phyloP scores from a whole-genome alignment of 2,329 filamentous ascomycete species.

The Diaporthe eres region DNA sequence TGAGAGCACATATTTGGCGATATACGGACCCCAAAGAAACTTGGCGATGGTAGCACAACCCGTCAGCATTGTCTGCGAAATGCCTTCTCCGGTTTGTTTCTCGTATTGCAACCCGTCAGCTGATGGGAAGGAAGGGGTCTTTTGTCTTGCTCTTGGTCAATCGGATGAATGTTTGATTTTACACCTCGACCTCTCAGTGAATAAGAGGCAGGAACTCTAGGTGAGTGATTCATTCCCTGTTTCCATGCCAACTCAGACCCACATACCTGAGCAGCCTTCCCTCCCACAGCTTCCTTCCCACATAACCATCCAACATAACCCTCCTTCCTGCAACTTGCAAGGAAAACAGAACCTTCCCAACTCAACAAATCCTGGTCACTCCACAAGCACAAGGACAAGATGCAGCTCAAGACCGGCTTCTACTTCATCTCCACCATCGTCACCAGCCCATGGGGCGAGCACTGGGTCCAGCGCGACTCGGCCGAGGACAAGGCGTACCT shows the following conservation, averaged over 20 bases:
- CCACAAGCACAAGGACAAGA: not conserved
- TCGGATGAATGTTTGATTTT: too few species aligned
- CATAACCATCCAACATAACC: too few species aligned
- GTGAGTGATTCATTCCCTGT: not conserved
- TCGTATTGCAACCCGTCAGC: not conserved
- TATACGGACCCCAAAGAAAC: not conserved
- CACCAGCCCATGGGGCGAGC: slow-evolving; percentile 33
- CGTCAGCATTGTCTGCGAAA: slow-evolving; percentile 4
- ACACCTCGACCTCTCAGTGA: too few species aligned
- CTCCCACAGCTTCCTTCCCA: not conserved
- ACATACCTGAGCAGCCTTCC: not conserved
- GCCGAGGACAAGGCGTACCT: slow-evolving; percentile 3
- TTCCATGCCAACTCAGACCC: not conserved
- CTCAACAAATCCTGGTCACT: not conserved
- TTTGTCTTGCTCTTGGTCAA: not conserved
- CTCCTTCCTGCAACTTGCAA: not conserved
- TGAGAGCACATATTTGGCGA: not conserved
- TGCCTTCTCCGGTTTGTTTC: not conserved
- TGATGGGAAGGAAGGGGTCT: slow-evolving; percentile 13
- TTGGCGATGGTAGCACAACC: not conserved
- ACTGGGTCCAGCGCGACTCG: slow-evolving; percentile 27
- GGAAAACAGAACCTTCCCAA: not conserved
- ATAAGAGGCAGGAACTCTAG: not conserved
- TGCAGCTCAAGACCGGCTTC: slow-evolving; percentile 32
- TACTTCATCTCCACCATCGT: slow-evolving; percentile 35